These are phyloP conservation scores for Colletotrichum sp. DNA, from an alignment of 2,329 filamentous ascomycete species.

Conservation along the genomic window DNA sequence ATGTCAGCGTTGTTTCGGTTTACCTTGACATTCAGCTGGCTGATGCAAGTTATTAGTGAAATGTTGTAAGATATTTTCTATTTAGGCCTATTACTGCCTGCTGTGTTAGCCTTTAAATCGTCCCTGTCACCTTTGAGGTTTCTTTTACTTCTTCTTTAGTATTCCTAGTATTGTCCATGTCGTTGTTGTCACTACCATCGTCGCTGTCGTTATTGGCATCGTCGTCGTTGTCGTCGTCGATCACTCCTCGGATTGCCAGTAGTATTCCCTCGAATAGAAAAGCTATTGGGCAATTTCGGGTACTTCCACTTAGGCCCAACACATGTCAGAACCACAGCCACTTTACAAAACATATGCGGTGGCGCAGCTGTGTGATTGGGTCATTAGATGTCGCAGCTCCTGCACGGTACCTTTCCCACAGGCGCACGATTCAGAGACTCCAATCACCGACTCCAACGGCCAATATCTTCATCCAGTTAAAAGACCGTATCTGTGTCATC, in stretches of 20 bases:
- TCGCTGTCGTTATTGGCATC: no score
- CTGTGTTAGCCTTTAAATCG: no score
- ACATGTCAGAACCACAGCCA: not conserved
- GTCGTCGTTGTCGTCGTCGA: not conserved
- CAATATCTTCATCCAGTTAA: not conserved
- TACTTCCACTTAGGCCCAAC: not conserved
- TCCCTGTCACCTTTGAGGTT: no score
- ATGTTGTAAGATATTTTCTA: no score
- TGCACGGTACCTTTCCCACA: not conserved
- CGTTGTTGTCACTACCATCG: no score
- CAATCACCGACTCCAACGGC: not conserved
- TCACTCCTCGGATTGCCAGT: not conserved
- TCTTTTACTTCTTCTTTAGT: not conserved
- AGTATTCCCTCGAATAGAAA: not conserved
- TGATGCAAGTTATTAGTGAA: not conserved
- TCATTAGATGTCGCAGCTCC: not conserved
- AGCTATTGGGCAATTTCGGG: not conserved
- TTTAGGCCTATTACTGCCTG: no score
- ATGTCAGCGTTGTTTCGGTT: not conserved
- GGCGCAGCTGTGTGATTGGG: not conserved
- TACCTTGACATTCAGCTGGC: not conserved
- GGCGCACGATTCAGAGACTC: no score
- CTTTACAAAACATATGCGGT: not conserved
- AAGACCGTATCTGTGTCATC: not conserved
- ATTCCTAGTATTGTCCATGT: fast-evolving